Evolutionary conservation across 148 eudicot species (phyloP).

Genomic region (Rhododendron griersonianum): DNA sequence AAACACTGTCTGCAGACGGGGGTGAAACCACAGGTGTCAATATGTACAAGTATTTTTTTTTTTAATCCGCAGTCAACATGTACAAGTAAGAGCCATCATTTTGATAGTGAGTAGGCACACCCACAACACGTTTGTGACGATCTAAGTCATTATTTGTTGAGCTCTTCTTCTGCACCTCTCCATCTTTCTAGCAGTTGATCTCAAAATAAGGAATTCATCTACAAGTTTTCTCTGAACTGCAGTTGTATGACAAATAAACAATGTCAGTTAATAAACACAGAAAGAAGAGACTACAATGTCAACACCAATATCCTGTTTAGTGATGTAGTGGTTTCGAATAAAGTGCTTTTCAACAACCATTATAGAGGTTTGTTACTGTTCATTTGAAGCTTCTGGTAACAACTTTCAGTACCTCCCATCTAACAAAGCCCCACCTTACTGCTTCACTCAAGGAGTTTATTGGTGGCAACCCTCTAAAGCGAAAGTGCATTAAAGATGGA

Average conservation of each 20-base stretch:
- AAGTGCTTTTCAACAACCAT: background rate
- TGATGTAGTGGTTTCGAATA: background rate
- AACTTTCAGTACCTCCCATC: background rate
- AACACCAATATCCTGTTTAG: background rate
- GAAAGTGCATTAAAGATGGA: background rate
- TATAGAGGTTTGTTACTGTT: background rate
- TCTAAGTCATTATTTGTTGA: slow-evolving; percentile 17
- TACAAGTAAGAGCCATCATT: slow-evolving; percentile 66
- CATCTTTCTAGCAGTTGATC: slow-evolving; percentile 22
- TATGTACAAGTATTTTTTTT: background rate
- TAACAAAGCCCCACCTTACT: background rate
- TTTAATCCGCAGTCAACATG: slow-evolving; percentile 9
- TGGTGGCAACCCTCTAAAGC: background rate
- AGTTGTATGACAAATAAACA: slow-evolving; percentile 6
- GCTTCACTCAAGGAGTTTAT: background rate
- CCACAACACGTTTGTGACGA: slow-evolving; percentile 25
- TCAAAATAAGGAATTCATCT: slow-evolving; percentile 42
- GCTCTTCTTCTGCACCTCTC: slow-evolving; percentile 15
- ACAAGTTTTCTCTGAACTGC: slow-evolving; percentile 33
- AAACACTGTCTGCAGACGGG: slow-evolving; percentile 60
- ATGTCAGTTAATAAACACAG: background rate
- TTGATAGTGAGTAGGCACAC: slow-evolving; percentile 55
- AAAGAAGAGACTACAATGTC: background rate
- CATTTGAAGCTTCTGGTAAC: background rate
- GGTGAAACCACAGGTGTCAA: slow-evolving; percentile 75